Evolutionary conservation across 1,284 basidiomycete genomes (phyloP).

Genomic region (Ustilago sp.): DNA sequence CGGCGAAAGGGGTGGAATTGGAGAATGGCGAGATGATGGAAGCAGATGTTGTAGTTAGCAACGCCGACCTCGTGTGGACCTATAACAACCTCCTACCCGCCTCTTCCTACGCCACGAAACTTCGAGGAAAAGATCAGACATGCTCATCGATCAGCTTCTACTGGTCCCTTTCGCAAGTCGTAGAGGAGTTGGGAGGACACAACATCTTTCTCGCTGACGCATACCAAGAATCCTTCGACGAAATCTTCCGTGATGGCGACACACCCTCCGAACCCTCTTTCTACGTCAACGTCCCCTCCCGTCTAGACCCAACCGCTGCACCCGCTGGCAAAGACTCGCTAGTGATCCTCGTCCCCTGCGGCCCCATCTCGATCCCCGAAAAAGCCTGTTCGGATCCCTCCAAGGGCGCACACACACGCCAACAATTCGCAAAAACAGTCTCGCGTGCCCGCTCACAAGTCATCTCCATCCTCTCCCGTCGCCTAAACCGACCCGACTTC

Average conservation of each 20-base stretch:
- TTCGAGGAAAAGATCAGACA: constrained; percentile 68
- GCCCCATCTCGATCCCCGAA: constrained; percentile 63
- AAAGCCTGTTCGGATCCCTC: constrained; percentile 39
- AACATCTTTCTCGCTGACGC: constrained; percentile 71
- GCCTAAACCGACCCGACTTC: constrained; percentile 57
- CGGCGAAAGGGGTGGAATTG: constrained; percentile 70
- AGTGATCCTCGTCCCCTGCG: constrained; percentile 70
- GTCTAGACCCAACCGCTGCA: constrained; percentile 69
- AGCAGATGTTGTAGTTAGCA: constrained; percentile 73
- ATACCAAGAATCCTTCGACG: constrained; percentile 72
- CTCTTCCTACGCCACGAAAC: constrained; percentile 63
- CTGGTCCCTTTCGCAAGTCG: constrained; percentile 72
- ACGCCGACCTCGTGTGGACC: constrained; percentile 74
- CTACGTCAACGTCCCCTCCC: constrained; percentile 73
- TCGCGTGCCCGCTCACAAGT: constrained; percentile 57
- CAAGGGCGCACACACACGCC: constrained; percentile 48
- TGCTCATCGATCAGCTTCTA: constrained; percentile 74
- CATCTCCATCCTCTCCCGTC: constrained; percentile 52
- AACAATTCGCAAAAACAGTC: constrained; percentile 43
- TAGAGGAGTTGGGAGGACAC: constrained; percentile 72
- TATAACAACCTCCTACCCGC: constrained; percentile 71
- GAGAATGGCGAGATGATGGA: constrained; percentile 70
- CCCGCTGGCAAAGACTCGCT: constrained; percentile 70
- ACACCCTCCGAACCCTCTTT: constrained; percentile 73
- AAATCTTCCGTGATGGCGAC: constrained; percentile 72